A percentile compares a stretch with the other conserved stretches of the same genome.
Evolutionary conservation across 805 yeast species (phyloP).

Genomic region (Cyberlindnera galapagoensis): DNA sequence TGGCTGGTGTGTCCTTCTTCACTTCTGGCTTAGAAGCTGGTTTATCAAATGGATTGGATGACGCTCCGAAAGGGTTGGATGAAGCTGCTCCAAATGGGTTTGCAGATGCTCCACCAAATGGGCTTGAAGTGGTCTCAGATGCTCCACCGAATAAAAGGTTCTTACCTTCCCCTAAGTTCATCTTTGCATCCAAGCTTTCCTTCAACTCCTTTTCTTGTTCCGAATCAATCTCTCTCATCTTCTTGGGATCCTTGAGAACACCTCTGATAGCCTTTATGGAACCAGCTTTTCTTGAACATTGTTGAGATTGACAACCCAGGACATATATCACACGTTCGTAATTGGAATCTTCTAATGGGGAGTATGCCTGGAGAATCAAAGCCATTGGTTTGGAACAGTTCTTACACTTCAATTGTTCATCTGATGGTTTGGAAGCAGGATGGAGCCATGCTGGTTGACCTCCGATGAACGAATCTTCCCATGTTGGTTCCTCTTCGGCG

Average conservation of each 20-base stretch:
- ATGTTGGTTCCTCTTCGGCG: constrained; percentile 37
- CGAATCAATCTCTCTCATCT: constrained; percentile 33
- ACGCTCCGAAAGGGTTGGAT: constrained; percentile 3
- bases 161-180: constrained; percentile 36
- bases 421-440: constrained; percentile 49
- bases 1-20: constrained; percentile 2
- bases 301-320: constrained; percentile 59
- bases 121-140: constrained; percentile 32
- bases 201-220: constrained; percentile 35
- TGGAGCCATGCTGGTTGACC: constrained; percentile 72
- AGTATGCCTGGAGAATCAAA: constrained; percentile 69
- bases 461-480: constrained; percentile 76
- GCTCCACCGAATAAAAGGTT: constrained; percentile 25
- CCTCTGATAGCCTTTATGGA: constrained; percentile 75
- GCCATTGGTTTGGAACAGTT: constrained; percentile 60
- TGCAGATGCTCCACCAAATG: constrained; percentile 27
- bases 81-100: constrained; percentile 13
- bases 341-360: constrained; percentile 64
- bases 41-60: constrained; percentile 4
- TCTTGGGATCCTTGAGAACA: constrained; percentile 50
- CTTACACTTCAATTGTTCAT: constrained; percentile 51
- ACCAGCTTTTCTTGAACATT: constrained; percentile 67
- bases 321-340: constrained; percentile 82
- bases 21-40: constrained; percentile 1
- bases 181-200: constrained; percentile 36